Evolutionary conservation across 129 eudicot species (phyloP), one percentile per base, ranked within the genome.

Genomic region (Flaveria trinervia): DNA sequence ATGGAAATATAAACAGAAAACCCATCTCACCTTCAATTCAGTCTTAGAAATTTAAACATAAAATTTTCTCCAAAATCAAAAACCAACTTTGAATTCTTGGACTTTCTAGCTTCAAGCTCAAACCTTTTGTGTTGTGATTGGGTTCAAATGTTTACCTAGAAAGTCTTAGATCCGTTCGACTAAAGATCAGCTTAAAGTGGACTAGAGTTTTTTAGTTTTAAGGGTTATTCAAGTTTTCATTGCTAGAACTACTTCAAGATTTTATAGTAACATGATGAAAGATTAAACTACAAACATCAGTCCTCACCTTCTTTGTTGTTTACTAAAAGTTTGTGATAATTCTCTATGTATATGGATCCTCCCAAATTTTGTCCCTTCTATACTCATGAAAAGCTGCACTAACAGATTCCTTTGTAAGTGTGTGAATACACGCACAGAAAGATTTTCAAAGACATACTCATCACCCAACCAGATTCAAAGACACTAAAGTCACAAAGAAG

Each of bases 351-450:
- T 64, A 23, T 78, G 28, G 82, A 78, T 78, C 73, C 43, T 26
- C 66, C 33, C 22, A 50, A 36, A 50, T 36, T 65, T 64, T 72
- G 73, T 64, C n/a, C 60, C 39, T 51, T 50, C 66, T 64, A 39
- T 52, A 16, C 73, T 72, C 67, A 36, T 43, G 16, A 79, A 79
- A 79, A 79, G 78, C 83, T 79, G 78, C 78, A 79, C 64, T 52
- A 25, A 62, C 77, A 62, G 30, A 62, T 61, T 79, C 72, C 54
- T 49, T 71, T 69, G 65, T 59, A 61, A 33, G 52, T 46, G 62
- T 57, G 26, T 22, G 26, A 20, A 20, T 3, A 22, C 26, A 57
- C 28, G 20, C 65, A 22, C 44, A 50, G 48, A 65, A 51, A 59
- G 74, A 79, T 72, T 60, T 61, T 64, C 36, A 25, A 64, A 72